Evolutionary conservation across 768 basidiomycete genomes (phyloP).

Genomic region (Phanerodontia chrysosporium): DNA sequence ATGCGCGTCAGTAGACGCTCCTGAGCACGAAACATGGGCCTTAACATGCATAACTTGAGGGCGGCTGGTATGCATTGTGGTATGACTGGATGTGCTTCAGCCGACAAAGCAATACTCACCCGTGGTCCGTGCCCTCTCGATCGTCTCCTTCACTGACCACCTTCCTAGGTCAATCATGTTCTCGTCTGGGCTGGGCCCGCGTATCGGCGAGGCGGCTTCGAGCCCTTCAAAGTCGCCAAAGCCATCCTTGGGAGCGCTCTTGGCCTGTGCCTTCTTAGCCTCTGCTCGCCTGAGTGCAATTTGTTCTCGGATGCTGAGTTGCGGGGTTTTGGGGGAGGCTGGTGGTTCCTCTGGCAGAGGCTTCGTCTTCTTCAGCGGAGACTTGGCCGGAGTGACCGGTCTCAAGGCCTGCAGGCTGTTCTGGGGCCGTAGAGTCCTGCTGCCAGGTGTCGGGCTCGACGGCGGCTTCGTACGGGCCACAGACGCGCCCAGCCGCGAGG

Average conservation of each 20-base stretch:
- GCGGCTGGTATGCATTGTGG: slow-evolving; percentile 5
- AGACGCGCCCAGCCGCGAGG: slow-evolving; percentile 6
- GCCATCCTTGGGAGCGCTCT: slow-evolving; percentile 22
- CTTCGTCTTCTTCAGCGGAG: slow-evolving; percentile 13
- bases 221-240: slow-evolving; percentile 37
- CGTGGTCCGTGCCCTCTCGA: slow-evolving; percentile 73
- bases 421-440: slow-evolving; percentile 15
- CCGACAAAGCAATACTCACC: slow-evolving; percentile 42
- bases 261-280: slow-evolving; percentile 53
- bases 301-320: slow-evolving; percentile 64
- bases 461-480: slow-evolving; percentile 7
- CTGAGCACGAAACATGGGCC: neutral
- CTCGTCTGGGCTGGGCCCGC: slow-evolving; percentile 32
- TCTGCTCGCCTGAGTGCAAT: slow-evolving; percentile 79
- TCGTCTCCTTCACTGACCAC: slow-evolving; percentile 65
- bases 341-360: slow-evolving; percentile 16
- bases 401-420: slow-evolving; percentile 19
- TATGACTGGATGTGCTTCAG: neutral
- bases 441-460: slow-evolving; percentile 10
- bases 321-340: slow-evolving; percentile 27
- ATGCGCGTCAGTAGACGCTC: neutral
- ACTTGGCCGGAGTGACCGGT: slow-evolving; percentile 7
- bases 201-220: slow-evolving; percentile 44
- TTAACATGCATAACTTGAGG: slow-evolving; percentile 27
- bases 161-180: slow-evolving; percentile 55